Evolutionary conservation across 768 basidiomycete species (phyloP).

Genomic region (Chalciporus chontae): DNA sequence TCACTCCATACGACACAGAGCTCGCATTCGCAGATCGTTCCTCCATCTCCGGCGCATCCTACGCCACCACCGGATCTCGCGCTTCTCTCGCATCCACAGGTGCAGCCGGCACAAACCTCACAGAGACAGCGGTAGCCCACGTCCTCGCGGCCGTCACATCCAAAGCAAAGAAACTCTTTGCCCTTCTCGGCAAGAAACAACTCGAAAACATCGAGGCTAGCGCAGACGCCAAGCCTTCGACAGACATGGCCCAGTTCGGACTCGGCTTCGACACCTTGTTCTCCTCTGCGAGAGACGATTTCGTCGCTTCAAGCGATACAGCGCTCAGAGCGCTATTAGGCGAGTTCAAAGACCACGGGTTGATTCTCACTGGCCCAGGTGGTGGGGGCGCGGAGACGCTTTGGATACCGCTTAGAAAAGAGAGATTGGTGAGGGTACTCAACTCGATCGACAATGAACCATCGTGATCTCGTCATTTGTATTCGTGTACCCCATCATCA

Average conservation of each 20-base stretch:
- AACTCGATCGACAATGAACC: constrained; percentile 23
- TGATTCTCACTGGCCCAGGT: constrained; percentile 56
- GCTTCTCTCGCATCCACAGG: constrained; percentile 25
- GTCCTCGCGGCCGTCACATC: constrained; percentile 85
- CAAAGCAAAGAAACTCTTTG: constrained; percentile 82
- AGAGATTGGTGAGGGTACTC: constrained; percentile 56
- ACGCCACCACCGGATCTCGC: constrained; percentile 31
- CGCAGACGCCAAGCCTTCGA: constrained; percentile 5
- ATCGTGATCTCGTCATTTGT: constrained; percentile 6
- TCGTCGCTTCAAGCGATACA: constrained; percentile 86
- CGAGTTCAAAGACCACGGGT: constrained; percentile 88
- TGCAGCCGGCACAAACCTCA: constrained; percentile 45
- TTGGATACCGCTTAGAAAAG: constrained; percentile 87
- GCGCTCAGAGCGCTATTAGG: constrained; percentile 76
- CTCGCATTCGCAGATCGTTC: constrained; percentile 63
- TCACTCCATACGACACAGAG: constrained; percentile 77
- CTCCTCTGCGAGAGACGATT: constrained; percentile 70
- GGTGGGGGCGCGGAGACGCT: constrained; percentile 53
- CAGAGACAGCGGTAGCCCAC: constrained; percentile 74
- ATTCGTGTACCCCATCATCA: background rate
- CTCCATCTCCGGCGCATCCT: constrained; percentile 50
- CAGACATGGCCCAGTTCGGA: constrained; percentile 45
- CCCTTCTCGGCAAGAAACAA: constrained; percentile 64
- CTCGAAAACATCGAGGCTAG: constrained; percentile 48
- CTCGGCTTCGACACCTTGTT: constrained; percentile 68